Evolutionary conservation across 768 basidiomycete genomes (phyloP).

Genomic region (Coprinopsis sp.): DNA sequence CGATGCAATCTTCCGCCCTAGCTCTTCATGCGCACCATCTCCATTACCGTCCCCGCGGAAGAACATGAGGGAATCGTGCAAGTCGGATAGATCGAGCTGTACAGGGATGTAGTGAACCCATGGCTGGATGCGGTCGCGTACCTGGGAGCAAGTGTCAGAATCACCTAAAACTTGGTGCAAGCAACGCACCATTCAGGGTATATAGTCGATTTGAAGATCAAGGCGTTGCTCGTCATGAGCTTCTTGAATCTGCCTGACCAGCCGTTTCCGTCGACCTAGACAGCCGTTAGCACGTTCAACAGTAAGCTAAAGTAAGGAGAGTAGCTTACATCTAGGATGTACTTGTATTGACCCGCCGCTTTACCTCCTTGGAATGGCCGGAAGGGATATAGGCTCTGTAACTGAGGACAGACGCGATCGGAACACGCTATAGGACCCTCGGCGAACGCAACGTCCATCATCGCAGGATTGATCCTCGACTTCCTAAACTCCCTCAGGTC

Average conservation of each 20-base stretch:
- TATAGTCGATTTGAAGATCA: slow-evolving; percentile 66
- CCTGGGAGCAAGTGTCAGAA: slow-evolving; percentile 30
- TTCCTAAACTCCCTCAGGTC: slow-evolving; percentile 3
- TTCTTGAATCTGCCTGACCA: slow-evolving; percentile 71
- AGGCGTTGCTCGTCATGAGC: slow-evolving; percentile 54
- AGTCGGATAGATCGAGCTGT: slow-evolving; percentile 55
- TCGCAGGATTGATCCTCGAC: slow-evolving; percentile 26
- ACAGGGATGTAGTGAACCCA: slow-evolving; percentile 77
- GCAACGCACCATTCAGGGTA: slow-evolving; percentile 64
- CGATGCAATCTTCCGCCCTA: slow-evolving; percentile 43
- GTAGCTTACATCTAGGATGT: slow-evolving; percentile 51
- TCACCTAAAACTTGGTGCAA: too few relatives aligned
- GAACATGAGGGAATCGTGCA: slow-evolving; percentile 68
- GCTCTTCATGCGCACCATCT: slow-evolving; percentile 50
- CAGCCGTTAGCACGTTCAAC: background rate
- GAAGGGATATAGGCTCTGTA: slow-evolving; percentile 57
- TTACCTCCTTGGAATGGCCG: slow-evolving; percentile 35
- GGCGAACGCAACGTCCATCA: slow-evolving; percentile 57
- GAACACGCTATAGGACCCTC: slow-evolving; percentile 42
- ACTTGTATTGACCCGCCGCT: slow-evolving; percentile 56
- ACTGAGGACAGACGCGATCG: too few relatives aligned
- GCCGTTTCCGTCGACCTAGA: slow-evolving; percentile 57
- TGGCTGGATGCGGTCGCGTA: slow-evolving; percentile 53
- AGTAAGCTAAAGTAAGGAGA: background rate
- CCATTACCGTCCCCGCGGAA: slow-evolving; percentile 58